Evolutionary conservation across 2,329 filamentous ascomycete species (phyloP), one percentile per base, ranked within the genome.

Genomic region (Triangularia setosa): DNA sequence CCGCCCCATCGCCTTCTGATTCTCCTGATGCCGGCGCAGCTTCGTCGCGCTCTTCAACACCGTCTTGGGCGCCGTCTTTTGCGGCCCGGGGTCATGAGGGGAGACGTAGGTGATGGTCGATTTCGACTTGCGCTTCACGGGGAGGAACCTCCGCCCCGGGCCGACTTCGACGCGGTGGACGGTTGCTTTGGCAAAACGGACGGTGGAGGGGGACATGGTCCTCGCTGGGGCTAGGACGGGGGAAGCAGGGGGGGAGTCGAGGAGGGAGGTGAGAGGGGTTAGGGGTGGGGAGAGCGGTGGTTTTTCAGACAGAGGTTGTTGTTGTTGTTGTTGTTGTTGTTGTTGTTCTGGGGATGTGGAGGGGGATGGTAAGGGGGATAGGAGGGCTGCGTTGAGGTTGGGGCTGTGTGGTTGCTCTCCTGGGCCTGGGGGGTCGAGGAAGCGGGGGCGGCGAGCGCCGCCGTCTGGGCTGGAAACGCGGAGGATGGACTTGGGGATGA

Each of bases 131-230:
- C 69, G 69, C 64, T 68, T 69, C 12, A 72, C 69, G 2, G 71
- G 70, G 4, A 69, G 60, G 44, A 73, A 68, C n/a, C 68, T 69
- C 11, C 69, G 67, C 21, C 69, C 69, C 0, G 70, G 69, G 8
- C 65, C 65, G 24, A 73, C 68, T 18, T 73, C 70, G 58, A 73
- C 69, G n/a, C 65, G 58, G 67, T 72, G 71, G 7, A 71, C 66
- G 3, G 71, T 73, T 7, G 69, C 69, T 18, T 70, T 71, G 58
- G 69, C 70, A 35, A 73, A 73, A 14, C 70, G 63, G 12, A 73
- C 71, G 5, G 70, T 70, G 4, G 69, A 60, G 1, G 69, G 70
- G 1, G 66, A 69, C 44, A 64, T 54, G 16, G 70, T 68, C 18
- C 35, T 24, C 18, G 71, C n/a, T 9, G 70, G 66, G 2, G 69